Evolutionary conservation across 805 yeast species (phyloP), one percentile per base, ranked within the genome.

Genomic region (Candida ortonii): DNA sequence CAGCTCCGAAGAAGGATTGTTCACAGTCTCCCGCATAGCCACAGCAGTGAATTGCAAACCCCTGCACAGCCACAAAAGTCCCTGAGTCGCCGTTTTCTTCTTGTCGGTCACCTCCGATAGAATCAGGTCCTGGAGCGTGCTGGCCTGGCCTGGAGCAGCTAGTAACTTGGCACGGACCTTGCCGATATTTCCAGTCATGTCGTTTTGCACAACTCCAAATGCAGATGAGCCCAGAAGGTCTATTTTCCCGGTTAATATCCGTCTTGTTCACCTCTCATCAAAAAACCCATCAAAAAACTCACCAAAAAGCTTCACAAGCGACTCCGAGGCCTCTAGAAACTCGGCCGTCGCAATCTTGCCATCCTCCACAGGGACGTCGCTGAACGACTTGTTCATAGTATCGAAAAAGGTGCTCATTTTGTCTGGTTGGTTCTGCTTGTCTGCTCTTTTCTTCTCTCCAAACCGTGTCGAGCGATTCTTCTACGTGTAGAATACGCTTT

Each of bases 21-120:
- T 73, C 32, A 84, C 70, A 29, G 87, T 84, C 60, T 83, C 86
- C 53, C 89, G 71, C 80, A 87, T 78, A 23, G 95, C 93, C 47
- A 71, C 80, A 13, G 94, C 89, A n/a, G 96, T 87, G 69, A 87
- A 88, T 57, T 84, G 81, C 50, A 87, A 73, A 14, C 96, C 96
- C 54, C 90, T 70, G 28, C 80, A 71, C 49, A 87, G 73, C 96
- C 96, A 87, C 50, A 87, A 65, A 47, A 87, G 72, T 24, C 94
- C 96, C 63, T 88, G 96, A 9, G 96, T 87, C 25, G 96, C 95
- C 41, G 80, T 78, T 60, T 80, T 84, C 52, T 70, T 68, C 61
- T 76, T 76, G 46, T 76, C 76, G 23, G 69, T 71, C 26, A 76
- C 79, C 67, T 87, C 96, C 36, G 78, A 67, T 42, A 83, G 63